Conservation (phyloP, 1,284 basidiomycete genomes). For the Coniferiporia weirii region DNA sequence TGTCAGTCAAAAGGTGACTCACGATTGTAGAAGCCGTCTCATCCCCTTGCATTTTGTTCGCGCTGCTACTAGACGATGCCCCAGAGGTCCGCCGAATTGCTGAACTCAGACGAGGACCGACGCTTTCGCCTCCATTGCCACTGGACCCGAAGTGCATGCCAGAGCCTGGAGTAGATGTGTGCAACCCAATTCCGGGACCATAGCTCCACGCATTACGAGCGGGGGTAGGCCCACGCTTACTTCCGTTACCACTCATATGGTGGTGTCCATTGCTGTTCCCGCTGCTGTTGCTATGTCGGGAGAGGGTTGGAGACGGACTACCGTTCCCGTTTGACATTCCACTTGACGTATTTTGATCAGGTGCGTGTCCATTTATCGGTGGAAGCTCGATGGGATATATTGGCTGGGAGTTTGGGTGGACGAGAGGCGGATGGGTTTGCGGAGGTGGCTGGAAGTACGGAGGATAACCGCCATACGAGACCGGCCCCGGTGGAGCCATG, state of each 20-base stretch:
- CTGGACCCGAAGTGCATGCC: slow-evolving; percentile 20
- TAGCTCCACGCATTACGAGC: slow-evolving; percentile 58
- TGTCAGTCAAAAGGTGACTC: slow-evolving; percentile 33
- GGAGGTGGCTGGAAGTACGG: slow-evolving; percentile 34
- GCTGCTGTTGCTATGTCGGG: slow-evolving; percentile 8
- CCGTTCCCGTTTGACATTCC: slow-evolving; percentile 9
- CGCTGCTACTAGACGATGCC: slow-evolving; percentile 44
- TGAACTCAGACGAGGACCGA: slow-evolving; percentile 58
- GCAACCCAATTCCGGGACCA: slow-evolving; percentile 46
- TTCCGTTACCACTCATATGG: slow-evolving; percentile 19
- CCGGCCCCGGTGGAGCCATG: slow-evolving; percentile 7
- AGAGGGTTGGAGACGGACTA: slow-evolving; percentile 15
- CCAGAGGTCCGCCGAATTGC: slow-evolving; percentile 41
- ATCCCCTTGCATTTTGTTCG: slow-evolving; percentile 61
- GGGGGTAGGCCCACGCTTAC: slow-evolving; percentile 36
- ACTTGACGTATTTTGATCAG: slow-evolving; percentile 3
- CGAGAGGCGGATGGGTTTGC: slow-evolving; percentile 25
- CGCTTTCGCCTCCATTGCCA: slow-evolving; percentile 32
- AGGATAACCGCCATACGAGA: slow-evolving; percentile 16
- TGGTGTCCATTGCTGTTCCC: slow-evolving; percentile 10
- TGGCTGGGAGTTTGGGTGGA: slow-evolving; percentile 24
- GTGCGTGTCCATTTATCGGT: slow-evolving; percentile 9
- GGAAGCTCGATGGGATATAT: slow-evolving; percentile 26
- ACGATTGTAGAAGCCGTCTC: slow-evolving; percentile 71
- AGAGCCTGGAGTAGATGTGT: slow-evolving; percentile 22